Conservation (phyloP, 345 rosid genomes). For the Corchorus capsularis region DNA sequence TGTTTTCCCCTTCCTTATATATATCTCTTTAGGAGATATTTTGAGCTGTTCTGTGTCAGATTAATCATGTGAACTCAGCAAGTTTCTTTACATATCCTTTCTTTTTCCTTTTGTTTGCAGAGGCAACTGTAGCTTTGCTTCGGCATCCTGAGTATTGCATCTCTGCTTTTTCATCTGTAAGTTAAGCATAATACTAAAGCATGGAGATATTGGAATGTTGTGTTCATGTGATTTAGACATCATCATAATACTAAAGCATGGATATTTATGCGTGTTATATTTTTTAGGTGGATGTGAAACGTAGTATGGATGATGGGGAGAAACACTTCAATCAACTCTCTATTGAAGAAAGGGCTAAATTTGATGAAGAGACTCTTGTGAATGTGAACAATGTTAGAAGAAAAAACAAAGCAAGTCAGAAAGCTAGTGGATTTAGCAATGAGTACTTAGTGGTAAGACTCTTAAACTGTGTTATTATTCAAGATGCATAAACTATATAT, state of each 20-base stretch:
- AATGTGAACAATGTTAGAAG: conserved; percentile 60
- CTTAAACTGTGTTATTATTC: conserved; percentile 2
- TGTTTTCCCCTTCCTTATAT: background rate
- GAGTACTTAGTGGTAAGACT: conserved; percentile 86
- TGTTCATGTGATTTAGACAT: background rate
- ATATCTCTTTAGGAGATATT: background rate
- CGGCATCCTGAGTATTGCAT: conserved; percentile 96
- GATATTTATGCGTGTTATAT: too few relatives aligned
- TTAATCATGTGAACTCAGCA: background rate
- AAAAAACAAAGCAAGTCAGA: conserved; percentile 54
- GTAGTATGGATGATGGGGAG: too few relatives aligned
- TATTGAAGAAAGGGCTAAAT: conserved; percentile 93
- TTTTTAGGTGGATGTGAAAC: too few relatives aligned
- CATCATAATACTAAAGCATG: background rate
- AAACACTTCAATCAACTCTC: conserved; percentile 86
- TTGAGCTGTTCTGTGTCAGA: background rate
- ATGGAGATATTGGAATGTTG: background rate
- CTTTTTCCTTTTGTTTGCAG: conserved; percentile 47
- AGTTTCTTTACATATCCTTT: conserved; percentile 7
- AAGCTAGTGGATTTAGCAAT: conserved; percentile 71
- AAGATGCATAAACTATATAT: background rate
- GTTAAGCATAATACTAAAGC: conserved; percentile 23
- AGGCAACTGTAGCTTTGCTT: conserved; percentile 82
- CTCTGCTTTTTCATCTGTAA: conserved; percentile 89
- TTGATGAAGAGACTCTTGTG: conserved; percentile 54